Conservation (phyloP, 2,329 filamentous ascomycete genomes). For the Aspergillus sp. region DNA sequence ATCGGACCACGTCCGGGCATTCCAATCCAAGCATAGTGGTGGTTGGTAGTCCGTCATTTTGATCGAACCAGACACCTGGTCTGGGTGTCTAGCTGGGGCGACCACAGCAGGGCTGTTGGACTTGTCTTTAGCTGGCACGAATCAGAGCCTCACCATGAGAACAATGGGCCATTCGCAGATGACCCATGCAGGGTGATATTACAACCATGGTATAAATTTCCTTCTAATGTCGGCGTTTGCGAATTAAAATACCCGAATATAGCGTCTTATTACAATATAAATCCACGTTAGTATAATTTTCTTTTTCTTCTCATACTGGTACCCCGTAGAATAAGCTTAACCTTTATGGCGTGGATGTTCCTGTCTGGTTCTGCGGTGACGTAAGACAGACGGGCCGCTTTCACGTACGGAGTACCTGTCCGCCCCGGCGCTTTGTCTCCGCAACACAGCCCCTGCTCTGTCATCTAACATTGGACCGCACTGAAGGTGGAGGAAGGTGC, state of each 20-base stretch:
- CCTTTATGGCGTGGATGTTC: neutral
- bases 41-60: neutral
- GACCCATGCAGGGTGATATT: too few species aligned
- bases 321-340: neutral
- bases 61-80: too few species aligned
- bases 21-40: slow-evolving; percentile 8
- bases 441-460: neutral
- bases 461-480: too few species aligned
- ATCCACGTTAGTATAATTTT: slow-evolving; percentile 17
- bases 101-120: too few species aligned
- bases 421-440: neutral
- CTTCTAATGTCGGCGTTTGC: neutral
- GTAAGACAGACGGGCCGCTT: slow-evolving; percentile 5
- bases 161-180: too few species aligned
- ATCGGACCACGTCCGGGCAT: slow-evolving; percentile 22
- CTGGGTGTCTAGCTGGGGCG: too few species aligned
- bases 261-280: slow-evolving; percentile 17
- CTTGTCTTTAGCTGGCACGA: too few species aligned
- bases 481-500: too few species aligned
- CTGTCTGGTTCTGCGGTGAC: slow-evolving; percentile 1
- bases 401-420: neutral
- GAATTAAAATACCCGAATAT: slow-evolving; percentile 17
- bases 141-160: too few species aligned
- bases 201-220: too few species aligned
- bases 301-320: slow-evolving; percentile 7